Evolutionary conservation across 2,329 filamentous ascomycete genomes (phyloP), one percentile per base, ranked within the genome.

Genomic region (Penicillium occitanis): DNA sequence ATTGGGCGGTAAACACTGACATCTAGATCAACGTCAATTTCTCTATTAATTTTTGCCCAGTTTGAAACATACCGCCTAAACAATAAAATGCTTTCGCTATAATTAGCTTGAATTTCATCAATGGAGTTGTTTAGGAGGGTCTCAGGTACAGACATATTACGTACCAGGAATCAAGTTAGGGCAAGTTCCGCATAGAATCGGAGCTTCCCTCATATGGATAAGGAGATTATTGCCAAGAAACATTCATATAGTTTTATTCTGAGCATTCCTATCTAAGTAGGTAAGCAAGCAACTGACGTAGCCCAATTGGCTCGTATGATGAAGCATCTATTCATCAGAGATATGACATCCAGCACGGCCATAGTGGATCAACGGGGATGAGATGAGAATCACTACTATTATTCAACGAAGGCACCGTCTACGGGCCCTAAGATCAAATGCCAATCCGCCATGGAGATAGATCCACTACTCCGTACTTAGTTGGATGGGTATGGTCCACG

Each of bases 1-100:
- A 63, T 63, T 51, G 61, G 61, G 61, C 48, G 25, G 61, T 40
- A 57, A 57, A 55, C 33, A 17, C n/a, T 22, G 8, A 25, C 11
- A 19, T 22, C 33, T 37, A 33, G 25, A 53, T 53, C 50, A 53
- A n/a, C 50, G 17, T 40, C 48, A 35, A 22, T 35, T 55, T 37
- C 8, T n/a, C 17, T n/a, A 19, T 8, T 25, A 3, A n/a, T n/a
- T 53, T 53, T 53, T 7, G 50, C 50, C 25, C 17, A 40, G 11
- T 40, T 10, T 57, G 53, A 57, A 57, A 57, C 53, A 37, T 57
- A 57, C 53, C 53, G 53, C 53, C 30, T 37, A 14, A 2, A 22
- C 2, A 55, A 35, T 2, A 35, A n/a, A 14, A 2, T 6, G 5
- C 1, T 25, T 4, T 22, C 37, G 17, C n/a, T 57, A 57, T 40